Percentiles rank a stretch among this genome's conserved stretches.
Evolutionary conservation across 768 basidiomycete genomes (phyloP).

Genomic region (Pulveroboletus sp.): DNA sequence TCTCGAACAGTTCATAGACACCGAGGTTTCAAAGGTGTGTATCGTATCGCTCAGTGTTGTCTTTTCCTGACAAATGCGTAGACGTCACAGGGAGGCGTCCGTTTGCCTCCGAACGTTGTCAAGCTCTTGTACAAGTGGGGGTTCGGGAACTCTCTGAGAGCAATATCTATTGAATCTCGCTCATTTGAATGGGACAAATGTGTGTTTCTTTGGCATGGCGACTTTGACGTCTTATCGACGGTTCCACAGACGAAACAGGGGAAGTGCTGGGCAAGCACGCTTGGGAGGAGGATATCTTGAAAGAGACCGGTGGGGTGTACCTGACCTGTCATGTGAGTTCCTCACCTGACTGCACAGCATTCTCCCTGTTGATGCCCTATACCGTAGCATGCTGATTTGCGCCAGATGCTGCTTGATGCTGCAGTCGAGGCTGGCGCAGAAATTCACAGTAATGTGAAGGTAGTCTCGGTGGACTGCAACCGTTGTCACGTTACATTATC

Average conservation of each 20-base stretch:
- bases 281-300: slow-evolving; percentile 45
- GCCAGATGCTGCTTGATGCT: slow-evolving; percentile 42
- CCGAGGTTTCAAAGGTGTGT: slow-evolving; percentile 33
- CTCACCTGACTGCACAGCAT: not conserved
- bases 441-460: slow-evolving; percentile 39
- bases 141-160: slow-evolving; percentile 39
- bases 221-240: slow-evolving; percentile 8
- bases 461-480: slow-evolving; percentile 34
- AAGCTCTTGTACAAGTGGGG: slow-evolving; percentile 54
- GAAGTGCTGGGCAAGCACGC: slow-evolving; percentile 41
- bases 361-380: not conserved
- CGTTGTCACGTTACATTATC: slow-evolving; percentile 34
- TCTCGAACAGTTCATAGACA: slow-evolving; percentile 45
- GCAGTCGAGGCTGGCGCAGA: slow-evolving; percentile 45
- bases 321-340: slow-evolving; percentile 43
- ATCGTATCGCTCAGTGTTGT: not conserved
- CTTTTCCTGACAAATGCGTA: slow-evolving; percentile 10
- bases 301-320: slow-evolving; percentile 46
- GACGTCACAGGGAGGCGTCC: slow-evolving; percentile 37
- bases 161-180: slow-evolving; percentile 25
- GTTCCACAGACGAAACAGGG: slow-evolving; percentile 39
- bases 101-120: slow-evolving; percentile 56
- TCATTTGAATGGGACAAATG: slow-evolving; percentile 26
- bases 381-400: slow-evolving; percentile 48
- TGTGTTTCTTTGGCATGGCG: slow-evolving; percentile 10